Evolutionary conservation across 164 flowering plant species (phyloP).

Genomic region (Magnolia officinalis): DNA sequence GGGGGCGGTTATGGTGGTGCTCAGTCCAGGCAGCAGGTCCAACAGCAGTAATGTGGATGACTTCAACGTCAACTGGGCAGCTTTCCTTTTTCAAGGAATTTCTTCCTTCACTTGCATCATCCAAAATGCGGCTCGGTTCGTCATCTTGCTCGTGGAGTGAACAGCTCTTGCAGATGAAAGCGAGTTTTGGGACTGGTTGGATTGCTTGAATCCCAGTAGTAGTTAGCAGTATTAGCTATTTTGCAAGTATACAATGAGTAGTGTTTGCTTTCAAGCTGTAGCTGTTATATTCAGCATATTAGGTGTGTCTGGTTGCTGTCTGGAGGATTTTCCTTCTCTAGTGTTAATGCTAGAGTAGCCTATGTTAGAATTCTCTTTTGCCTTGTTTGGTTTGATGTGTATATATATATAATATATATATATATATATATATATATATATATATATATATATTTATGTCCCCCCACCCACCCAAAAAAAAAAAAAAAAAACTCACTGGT

Average conservation of each 20-base stretch:
- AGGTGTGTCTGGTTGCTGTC: slow-evolving; percentile 26
- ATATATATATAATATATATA: no score
- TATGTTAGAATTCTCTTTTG: slow-evolving; percentile 14
- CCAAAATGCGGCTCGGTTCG: slow-evolving; percentile 11
- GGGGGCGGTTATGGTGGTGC: slow-evolving; percentile 67
- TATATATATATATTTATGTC: no score
- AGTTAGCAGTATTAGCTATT: slow-evolving; percentile 44
- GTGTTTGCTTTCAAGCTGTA: slow-evolving; percentile 39
- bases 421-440: no score
- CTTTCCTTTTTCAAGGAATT: slow-evolving; percentile 1
- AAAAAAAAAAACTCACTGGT: no score
- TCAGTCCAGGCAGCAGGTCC: slow-evolving; percentile 59
- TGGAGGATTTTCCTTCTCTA: slow-evolving; percentile 26
- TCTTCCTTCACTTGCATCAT: slow-evolving; percentile 5
- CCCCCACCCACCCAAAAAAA: no score
- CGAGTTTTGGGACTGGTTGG: slow-evolving; percentile 55
- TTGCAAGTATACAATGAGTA: slow-evolving; percentile 40
- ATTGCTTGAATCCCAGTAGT: slow-evolving; percentile 49
- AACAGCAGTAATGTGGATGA: slow-evolving; percentile 45
- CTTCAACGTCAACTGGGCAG: slow-evolving; percentile 3
- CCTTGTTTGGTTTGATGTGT: slow-evolving; percentile 15
- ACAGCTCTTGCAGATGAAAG: slow-evolving; percentile 25
- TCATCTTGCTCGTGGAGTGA: slow-evolving; percentile 16
- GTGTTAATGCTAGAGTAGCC: slow-evolving; percentile 39
- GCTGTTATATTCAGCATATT: slow-evolving; percentile 41